phyloP scores from a whole-genome alignment of 768 basidiomycete species.

The Boletus vermiculosoides region DNA sequence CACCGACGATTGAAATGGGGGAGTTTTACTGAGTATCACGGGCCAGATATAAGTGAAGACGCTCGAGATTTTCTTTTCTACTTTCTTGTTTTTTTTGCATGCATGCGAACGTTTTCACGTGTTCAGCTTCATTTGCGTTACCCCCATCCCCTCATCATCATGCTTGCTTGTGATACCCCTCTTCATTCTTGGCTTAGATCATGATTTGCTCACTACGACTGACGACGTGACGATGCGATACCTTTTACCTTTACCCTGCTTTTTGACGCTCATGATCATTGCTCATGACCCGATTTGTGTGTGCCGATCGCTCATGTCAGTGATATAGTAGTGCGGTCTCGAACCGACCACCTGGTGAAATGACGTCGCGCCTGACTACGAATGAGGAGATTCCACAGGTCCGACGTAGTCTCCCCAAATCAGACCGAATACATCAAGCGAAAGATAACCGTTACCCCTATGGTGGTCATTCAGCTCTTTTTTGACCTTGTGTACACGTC shows the following conservation, averaged over 20 bases:
- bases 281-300: neutral
- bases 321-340: neutral
- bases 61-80: neutral
- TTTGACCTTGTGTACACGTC: too few species aligned
- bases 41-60: slow-evolving; percentile 4
- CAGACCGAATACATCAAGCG: too few species aligned
- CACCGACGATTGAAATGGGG: too few species aligned
- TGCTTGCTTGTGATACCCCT: slow-evolving; percentile 13
- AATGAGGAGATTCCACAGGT: too few species aligned
- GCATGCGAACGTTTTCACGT: neutral
- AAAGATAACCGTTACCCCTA: too few species aligned
- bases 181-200: neutral
- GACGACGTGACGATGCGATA: slow-evolving; percentile 15
- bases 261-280: neutral
- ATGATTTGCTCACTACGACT: slow-evolving; percentile 1
- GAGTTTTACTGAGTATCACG: too few species aligned
- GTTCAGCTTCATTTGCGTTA: slow-evolving; percentile 11
- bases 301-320: neutral
- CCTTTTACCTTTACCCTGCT: neutral
- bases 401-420: too few species aligned
- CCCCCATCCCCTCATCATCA: neutral
- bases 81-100: neutral
- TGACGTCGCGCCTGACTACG: slow-evolving; percentile 75
- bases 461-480: too few species aligned
- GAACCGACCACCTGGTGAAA: neutral